These are phyloP conservation scores for Apiospora aurea DNA, from an alignment of 2,329 filamentous ascomycete genomes.

Conservation along the genomic window DNA sequence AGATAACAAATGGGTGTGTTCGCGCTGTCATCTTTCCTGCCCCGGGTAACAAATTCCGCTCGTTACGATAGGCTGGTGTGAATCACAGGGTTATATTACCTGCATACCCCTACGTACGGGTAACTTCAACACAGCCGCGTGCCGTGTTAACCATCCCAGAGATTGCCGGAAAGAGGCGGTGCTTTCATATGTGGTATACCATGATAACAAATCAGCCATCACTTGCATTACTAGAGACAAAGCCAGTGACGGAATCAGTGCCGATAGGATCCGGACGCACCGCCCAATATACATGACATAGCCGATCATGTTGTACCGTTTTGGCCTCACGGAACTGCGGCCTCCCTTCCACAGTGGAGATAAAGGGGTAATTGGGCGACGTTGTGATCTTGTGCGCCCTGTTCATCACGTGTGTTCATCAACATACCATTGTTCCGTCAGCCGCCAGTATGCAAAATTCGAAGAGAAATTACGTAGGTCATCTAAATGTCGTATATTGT, in stretches of 20 bases:
- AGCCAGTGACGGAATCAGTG: background rate
- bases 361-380: background rate
- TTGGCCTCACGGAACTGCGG: background rate
- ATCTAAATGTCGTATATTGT: slow-evolving; percentile 20
- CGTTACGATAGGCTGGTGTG: background rate
- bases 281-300: slow-evolving; percentile 5
- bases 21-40: background rate
- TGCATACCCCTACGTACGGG: background rate
- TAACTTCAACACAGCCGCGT: background rate
- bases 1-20: background rate
- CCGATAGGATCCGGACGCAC: background rate
- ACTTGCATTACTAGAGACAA: background rate
- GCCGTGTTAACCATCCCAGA: background rate
- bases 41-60: background rate
- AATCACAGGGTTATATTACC: background rate
- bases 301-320: background rate
- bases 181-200: background rate
- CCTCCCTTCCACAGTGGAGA: background rate
- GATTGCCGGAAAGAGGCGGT: background rate
- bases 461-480: slow-evolving; percentile 16
- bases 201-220: slow-evolving; percentile 13
- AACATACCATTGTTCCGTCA: background rate
- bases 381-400: background rate
- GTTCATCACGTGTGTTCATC: background rate
- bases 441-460: background rate